phyloP scores from a whole-genome alignment of 768 basidiomycete genomes.

The Scleroderma citrinum region DNA sequence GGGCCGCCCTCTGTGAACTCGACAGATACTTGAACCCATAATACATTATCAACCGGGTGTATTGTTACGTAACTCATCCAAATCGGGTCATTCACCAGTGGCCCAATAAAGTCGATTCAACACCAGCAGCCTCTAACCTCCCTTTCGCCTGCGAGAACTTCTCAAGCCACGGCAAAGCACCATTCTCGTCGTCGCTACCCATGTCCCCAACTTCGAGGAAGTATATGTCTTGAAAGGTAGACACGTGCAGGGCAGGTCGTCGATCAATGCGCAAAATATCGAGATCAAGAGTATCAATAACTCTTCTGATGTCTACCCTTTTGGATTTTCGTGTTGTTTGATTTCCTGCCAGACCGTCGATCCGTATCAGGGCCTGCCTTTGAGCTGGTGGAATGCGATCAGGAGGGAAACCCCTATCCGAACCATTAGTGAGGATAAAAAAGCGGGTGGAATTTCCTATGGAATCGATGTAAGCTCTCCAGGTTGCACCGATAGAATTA shows the following conservation, averaged over 20 bases:
- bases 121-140: slow-evolving; percentile 29
- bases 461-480: neutral
- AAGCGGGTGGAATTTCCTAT: slow-evolving; percentile 69
- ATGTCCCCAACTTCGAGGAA: slow-evolving; percentile 48
- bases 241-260: slow-evolving; percentile 43
- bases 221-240: slow-evolving; percentile 55
- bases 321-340: neutral
- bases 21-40: no score
- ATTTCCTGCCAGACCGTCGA: slow-evolving; percentile 12
- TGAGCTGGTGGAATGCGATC: slow-evolving; percentile 15
- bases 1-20: no score
- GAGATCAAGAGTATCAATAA: slow-evolving; percentile 37
- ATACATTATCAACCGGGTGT: neutral
- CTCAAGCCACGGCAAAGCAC: slow-evolving; percentile 1
- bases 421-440: slow-evolving; percentile 46
- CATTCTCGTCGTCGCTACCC: neutral
- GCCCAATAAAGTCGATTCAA: slow-evolving; percentile 39
- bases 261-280: slow-evolving; percentile 54
- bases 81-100: slow-evolving; percentile 36
- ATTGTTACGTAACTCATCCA: neutral
- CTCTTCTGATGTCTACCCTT: slow-evolving; percentile 10
- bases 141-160: slow-evolving; percentile 32
- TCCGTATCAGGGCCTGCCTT: slow-evolving; percentile 35
- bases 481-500: neutral
- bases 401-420: slow-evolving; percentile 23